Evolutionary conservation across 306 rosid species (phyloP).

Genomic region (Echinosophora koreensis): DNA sequence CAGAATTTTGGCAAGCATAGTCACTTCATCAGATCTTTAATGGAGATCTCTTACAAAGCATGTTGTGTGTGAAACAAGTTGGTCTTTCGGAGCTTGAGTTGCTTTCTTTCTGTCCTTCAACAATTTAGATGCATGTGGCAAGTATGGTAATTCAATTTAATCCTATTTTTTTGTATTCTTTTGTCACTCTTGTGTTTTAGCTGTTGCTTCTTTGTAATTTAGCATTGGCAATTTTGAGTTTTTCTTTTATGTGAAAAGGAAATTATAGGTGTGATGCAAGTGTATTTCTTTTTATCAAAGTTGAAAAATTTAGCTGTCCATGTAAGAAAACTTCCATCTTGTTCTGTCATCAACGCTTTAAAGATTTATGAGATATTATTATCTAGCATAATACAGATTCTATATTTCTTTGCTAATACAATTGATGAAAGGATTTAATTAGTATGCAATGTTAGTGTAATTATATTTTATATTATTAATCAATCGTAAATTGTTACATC

Average conservation of each 20-base stretch:
- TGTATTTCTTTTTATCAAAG: slow-evolving; percentile 21
- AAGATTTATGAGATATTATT: slow-evolving; percentile 11
- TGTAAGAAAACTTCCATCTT: slow-evolving; percentile 31
- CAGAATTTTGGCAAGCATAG: slow-evolving; percentile 27
- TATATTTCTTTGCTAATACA: slow-evolving; percentile 2
- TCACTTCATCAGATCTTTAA: slow-evolving; percentile 26
- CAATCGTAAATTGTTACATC: no score
- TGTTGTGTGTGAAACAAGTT: slow-evolving; percentile 26
- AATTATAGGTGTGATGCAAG: slow-evolving; percentile 40
- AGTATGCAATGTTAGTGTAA: no score
- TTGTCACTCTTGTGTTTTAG: slow-evolving; percentile 42
- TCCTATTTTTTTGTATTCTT: slow-evolving; percentile 58
- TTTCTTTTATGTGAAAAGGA: slow-evolving; percentile 40
- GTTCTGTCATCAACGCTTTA: slow-evolving; percentile 25
- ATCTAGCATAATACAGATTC: slow-evolving; percentile 16
- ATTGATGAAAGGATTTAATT: neutral
- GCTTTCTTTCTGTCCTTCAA: slow-evolving; percentile 37
- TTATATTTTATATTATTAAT: no score
- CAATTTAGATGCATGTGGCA: slow-evolving; percentile 37
- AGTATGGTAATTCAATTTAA: slow-evolving; percentile 49
- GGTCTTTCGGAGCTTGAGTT: slow-evolving; percentile 27
- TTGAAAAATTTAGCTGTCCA: neutral
- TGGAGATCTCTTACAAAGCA: slow-evolving; percentile 33
- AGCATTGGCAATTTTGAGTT: slow-evolving; percentile 31
- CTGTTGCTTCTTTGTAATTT: slow-evolving; percentile 47